Percentiles rank a stretch among this genome's conserved stretches.
Evolutionary conservation across 805 yeast genomes (phyloP).

Genomic region (Nakazawaea pomicola): DNA sequence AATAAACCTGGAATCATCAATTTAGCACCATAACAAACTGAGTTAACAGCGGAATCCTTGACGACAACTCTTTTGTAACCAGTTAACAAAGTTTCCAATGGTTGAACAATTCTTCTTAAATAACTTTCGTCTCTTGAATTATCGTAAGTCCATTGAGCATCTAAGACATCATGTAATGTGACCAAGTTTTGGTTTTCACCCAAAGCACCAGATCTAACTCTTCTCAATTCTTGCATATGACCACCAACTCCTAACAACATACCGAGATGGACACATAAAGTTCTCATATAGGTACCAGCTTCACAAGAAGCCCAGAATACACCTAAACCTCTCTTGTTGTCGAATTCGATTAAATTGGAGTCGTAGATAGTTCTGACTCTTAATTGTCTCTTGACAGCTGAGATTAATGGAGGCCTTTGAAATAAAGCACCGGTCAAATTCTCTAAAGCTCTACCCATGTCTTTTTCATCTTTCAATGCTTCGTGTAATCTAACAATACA

Average conservation of each 20-base stretch:
- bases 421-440: constrained; percentile 97
- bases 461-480: constrained; percentile 85
- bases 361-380: constrained; percentile 98
- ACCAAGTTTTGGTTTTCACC: constrained; percentile 88
- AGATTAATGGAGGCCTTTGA: constrained; percentile 98
- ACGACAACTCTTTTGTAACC: constrained; percentile 96
- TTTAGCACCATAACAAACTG: constrained; percentile 98
- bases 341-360: constrained; percentile 92
- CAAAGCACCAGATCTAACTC: constrained; percentile 97
- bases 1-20: constrained; percentile 97
- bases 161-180: constrained; percentile 94
- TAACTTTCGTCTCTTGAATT: constrained; percentile 96
- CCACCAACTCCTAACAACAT: constrained; percentile 98
- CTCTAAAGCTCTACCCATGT: constrained; percentile 78
- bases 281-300: constrained; percentile 99
- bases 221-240: constrained; percentile 99
- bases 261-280: constrained; percentile 97
- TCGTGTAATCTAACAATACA: constrained; percentile 96
- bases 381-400: constrained; percentile 98
- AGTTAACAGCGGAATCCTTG: constrained; percentile 90
- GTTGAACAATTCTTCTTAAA: constrained; percentile 89
- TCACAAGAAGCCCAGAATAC: constrained; percentile 99
- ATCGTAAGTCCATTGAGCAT: constrained; percentile 97
- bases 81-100: constrained; percentile 86
- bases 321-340: constrained; percentile 92